Evolutionary conservation across 2,329 filamentous ascomycete genomes (phyloP).

Genomic region (Myriosclerotinia scirpicola): DNA sequence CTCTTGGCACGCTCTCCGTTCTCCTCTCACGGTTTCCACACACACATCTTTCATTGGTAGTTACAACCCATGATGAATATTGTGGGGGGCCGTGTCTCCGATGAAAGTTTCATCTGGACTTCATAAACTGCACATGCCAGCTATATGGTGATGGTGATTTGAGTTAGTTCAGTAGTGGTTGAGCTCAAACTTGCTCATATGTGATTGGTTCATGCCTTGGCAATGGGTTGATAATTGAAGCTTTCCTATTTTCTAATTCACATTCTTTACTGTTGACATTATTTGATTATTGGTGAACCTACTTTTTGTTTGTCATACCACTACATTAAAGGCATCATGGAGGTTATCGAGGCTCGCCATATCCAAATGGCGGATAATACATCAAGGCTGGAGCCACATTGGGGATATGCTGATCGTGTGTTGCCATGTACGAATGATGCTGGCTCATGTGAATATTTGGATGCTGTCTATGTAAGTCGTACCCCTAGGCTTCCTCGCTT

Average conservation of each 20-base stretch:
- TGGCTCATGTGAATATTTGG: conserved; percentile 59
- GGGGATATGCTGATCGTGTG: conserved; percentile 55
- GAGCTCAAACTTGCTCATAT: conserved; percentile 18
- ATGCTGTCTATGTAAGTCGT: conserved; percentile 49
- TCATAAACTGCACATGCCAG: background rate
- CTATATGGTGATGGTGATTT: background rate
- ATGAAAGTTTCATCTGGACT: conserved; percentile 18
- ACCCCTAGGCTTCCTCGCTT: background rate
- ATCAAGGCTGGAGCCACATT: conserved; percentile 39
- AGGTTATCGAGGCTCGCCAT: conserved; percentile 17
- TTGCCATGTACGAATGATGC: conserved; percentile 56
- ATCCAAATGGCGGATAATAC: conserved; percentile 24
- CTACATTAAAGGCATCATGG: conserved; percentile 9
- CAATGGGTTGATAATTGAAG: conserved; percentile 12
- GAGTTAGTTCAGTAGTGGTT: background rate
- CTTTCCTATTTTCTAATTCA: background rate
- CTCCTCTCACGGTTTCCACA: background rate
- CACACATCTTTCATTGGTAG: background rate
- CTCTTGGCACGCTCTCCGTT: conserved; percentile 17
- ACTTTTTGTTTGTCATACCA: background rate
- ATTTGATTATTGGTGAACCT: background rate
- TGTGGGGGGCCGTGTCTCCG: background rate
- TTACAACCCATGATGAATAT: background rate
- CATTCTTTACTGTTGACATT: background rate
- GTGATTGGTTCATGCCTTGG: conserved; percentile 10